phyloP scores from a whole-genome alignment of 306 rosid genomes.

The Prosopis cineraria region DNA sequence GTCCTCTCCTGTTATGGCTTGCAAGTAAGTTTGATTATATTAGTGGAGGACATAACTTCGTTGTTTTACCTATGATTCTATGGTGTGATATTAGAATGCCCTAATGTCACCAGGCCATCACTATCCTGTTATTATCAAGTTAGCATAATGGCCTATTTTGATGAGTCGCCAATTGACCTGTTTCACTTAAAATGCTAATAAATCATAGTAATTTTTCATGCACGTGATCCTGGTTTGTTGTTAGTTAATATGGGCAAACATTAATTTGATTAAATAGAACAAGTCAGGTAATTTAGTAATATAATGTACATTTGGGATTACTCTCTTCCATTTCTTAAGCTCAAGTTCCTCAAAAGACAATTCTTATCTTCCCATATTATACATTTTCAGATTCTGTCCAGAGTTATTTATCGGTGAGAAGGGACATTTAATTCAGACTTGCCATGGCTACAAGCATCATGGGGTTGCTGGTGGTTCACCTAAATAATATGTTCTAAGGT shows the following conservation, averaged over 20 bases:
- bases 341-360: conserved; percentile 14
- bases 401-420: conserved; percentile 71
- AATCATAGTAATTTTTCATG: background rate
- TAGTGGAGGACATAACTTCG: background rate
- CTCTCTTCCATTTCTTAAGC: conserved; percentile 24
- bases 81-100: background rate
- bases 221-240: conserved; percentile 1
- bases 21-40: conserved; percentile 64
- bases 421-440: conserved; percentile 78
- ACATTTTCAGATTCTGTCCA: conserved; percentile 69
- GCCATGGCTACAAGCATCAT: conserved; percentile 64
- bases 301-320: conserved; percentile 22
- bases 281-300: background rate
- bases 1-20: conserved; percentile 58
- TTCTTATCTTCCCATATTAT: conserved; percentile 24
- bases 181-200: conserved; percentile 4
- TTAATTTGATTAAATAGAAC: background rate
- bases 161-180: conserved; percentile 1
- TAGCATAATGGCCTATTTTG: conserved; percentile 14
- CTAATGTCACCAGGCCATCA: background rate
- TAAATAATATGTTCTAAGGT: conserved; percentile 66
- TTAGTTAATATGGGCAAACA: no score
- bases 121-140: conserved; percentile 1
- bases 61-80: background rate
- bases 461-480: conserved; percentile 72